phyloP scores from a whole-genome alignment of 257 asterid species.

The Przewalskia tangutica region DNA sequence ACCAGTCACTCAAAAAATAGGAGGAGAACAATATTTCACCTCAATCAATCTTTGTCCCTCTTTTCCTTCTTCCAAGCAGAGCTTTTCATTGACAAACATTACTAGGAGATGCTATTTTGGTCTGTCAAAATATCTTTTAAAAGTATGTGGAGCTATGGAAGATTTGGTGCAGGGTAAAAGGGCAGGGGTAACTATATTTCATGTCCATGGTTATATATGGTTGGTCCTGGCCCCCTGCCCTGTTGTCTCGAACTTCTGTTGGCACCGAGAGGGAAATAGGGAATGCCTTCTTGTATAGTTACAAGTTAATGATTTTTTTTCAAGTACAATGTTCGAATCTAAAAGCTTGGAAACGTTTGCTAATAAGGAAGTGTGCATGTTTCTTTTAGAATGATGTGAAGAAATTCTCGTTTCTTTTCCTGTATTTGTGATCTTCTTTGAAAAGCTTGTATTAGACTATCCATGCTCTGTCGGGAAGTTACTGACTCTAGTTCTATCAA shows the following conservation, averaged over 20 bases:
- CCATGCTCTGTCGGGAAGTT: background rate
- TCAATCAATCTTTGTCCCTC: background rate
- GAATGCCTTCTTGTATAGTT: background rate
- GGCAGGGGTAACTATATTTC: background rate
- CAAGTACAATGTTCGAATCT: background rate
- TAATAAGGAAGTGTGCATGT: background rate
- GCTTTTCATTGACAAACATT: background rate
- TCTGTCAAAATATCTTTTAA: background rate
- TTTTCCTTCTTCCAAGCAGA: background rate
- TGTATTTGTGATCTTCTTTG: background rate
- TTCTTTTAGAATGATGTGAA: background rate
- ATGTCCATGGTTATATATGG: background rate
- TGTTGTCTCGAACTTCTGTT: background rate
- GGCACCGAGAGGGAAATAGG: background rate
- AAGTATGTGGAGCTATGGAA: background rate
- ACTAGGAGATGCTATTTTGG: background rate
- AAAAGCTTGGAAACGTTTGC: background rate
- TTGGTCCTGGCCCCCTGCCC: background rate
- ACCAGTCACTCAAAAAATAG: background rate
- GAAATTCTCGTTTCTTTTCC: background rate
- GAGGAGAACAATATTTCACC: background rate
- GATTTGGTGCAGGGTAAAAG: background rate
- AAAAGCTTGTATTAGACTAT: background rate
- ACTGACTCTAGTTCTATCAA: background rate
- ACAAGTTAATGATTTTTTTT: background rate